Percentiles rank a stretch among this genome's conserved stretches.
These are phyloP conservation scores for Trichoderma sp. DNA, from an alignment of 2,329 filamentous ascomycete genomes.

Conservation along the genomic window DNA sequence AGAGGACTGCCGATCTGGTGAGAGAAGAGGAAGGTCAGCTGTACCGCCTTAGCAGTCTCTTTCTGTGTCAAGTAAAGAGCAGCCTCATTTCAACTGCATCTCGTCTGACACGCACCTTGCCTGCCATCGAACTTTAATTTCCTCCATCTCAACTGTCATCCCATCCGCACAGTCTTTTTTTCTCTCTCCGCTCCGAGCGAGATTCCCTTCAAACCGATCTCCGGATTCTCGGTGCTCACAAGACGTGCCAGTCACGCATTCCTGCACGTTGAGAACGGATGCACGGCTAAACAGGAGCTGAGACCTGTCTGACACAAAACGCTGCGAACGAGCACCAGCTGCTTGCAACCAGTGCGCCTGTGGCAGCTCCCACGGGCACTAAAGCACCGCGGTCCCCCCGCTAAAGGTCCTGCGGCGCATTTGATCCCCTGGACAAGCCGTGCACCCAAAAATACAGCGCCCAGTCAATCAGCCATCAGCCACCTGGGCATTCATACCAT, in stretches of 20 bases:
- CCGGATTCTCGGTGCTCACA: background rate
- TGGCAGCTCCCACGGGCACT: background rate
- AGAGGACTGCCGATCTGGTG: background rate
- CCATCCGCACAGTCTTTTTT: background rate
- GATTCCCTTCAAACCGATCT: background rate
- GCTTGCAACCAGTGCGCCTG: background rate
- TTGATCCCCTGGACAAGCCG: background rate
- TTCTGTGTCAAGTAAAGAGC: background rate
- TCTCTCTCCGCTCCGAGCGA: too few relatives aligned
- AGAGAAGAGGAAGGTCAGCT: background rate
- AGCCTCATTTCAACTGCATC: background rate
- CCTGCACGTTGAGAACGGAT: background rate
- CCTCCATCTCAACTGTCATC: background rate
- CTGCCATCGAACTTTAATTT: background rate
- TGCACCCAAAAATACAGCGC: constrained; percentile 1
- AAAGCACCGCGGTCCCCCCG: background rate
- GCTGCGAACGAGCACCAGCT: background rate
- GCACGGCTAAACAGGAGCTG: background rate
- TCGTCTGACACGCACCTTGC: background rate
- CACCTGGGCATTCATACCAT: background rate
- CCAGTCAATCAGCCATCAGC: background rate
- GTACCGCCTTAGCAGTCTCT: background rate
- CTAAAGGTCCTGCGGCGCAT: background rate
- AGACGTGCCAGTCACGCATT: background rate
- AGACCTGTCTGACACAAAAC: constrained; percentile 13